Evolutionary conservation across 1,284 basidiomycete genomes (phyloP).

Genomic region (Ceratobasidium sp.): DNA sequence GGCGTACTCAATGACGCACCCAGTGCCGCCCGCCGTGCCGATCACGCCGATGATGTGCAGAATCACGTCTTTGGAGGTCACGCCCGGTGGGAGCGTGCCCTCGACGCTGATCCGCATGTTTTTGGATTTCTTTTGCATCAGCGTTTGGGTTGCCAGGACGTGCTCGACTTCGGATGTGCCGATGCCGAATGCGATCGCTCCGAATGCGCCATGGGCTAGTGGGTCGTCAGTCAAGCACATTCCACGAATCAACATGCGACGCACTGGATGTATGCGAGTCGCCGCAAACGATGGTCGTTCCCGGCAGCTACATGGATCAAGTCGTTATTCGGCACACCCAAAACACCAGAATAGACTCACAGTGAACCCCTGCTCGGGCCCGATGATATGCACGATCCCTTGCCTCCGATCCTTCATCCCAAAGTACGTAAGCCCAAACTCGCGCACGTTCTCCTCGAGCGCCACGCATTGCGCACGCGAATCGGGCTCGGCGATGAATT

Average conservation of each 20-base stretch:
- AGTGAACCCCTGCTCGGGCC: conserved; percentile 96
- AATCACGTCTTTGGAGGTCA: conserved; percentile 94
- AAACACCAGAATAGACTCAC: conserved; percentile 60
- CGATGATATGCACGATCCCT: conserved; percentile 95
- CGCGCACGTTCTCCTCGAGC: conserved; percentile 93
- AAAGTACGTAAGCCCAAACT: conserved; percentile 94
- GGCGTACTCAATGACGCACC: conserved; percentile 91
- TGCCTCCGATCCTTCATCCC: conserved; percentile 91
- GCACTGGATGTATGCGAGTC: conserved; percentile 92
- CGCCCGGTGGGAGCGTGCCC: conserved; percentile 84
- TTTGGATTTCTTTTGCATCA: conserved; percentile 91
- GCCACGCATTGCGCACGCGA: conserved; percentile 91
- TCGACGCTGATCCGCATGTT: conserved; percentile 96
- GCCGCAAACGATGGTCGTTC: conserved; percentile 95
- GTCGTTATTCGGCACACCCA: too few relatives aligned
- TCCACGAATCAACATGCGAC: conserved; percentile 46
- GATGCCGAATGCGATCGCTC: conserved; percentile 95
- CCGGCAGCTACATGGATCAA: conserved; percentile 91
- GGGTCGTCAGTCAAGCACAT: conserved; percentile 21
- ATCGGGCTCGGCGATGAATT: conserved; percentile 88
- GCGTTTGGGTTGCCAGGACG: conserved; percentile 93
- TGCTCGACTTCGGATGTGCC: conserved; percentile 98
- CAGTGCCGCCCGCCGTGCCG: conserved; percentile 94
- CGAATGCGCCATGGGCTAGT: conserved; percentile 92
- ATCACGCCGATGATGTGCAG: conserved; percentile 94